phyloP scores from a whole-genome alignment of 2,329 filamentous ascomycete species.

The Aureobasidium leucospermi region DNA sequence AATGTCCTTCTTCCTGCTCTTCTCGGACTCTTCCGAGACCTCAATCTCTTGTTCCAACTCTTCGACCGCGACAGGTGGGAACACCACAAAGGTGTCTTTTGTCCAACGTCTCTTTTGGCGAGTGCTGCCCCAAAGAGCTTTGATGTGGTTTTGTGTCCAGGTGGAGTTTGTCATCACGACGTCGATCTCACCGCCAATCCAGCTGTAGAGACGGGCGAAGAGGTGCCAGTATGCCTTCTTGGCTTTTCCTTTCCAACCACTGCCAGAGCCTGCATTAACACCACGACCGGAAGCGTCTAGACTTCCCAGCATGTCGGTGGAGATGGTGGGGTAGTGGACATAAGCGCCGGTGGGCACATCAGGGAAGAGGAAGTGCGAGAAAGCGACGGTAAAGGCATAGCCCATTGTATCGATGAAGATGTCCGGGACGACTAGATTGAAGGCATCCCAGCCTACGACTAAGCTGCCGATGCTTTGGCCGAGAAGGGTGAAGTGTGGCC shows the following conservation, averaged over 20 bases:
- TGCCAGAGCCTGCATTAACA: conserved; percentile 75
- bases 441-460: conserved; percentile 82
- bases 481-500: conserved; percentile 84
- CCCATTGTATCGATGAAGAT: conserved; percentile 98
- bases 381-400: conserved; percentile 81
- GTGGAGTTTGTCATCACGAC: conserved; percentile 96
- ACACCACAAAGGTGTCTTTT: conserved; percentile 65
- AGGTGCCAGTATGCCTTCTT: conserved; percentile 82
- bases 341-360: conserved; percentile 81
- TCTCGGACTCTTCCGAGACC: conserved; percentile 62
- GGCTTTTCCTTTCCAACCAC: conserved; percentile 58
- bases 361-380: conserved; percentile 76
- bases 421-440: conserved; percentile 84
- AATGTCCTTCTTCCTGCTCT: conserved; percentile 60
- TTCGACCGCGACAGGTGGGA: conserved; percentile 84
- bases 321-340: conserved; percentile 97
- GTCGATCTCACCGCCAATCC: conserved; percentile 76
- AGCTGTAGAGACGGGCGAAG: conserved; percentile 77
- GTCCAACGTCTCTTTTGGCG: conserved; percentile 38
- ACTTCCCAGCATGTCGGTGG: conserved; percentile 90
- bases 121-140: conserved; percentile 62
- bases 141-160: conserved; percentile 85
- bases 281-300: conserved; percentile 61
- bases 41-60: conserved; percentile 71
- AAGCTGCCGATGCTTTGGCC: conserved; percentile 91